These are phyloP conservation scores for Orbilia oligospora DNA, from an alignment of 2,329 filamentous ascomycete species.

Conservation along the genomic window DNA sequence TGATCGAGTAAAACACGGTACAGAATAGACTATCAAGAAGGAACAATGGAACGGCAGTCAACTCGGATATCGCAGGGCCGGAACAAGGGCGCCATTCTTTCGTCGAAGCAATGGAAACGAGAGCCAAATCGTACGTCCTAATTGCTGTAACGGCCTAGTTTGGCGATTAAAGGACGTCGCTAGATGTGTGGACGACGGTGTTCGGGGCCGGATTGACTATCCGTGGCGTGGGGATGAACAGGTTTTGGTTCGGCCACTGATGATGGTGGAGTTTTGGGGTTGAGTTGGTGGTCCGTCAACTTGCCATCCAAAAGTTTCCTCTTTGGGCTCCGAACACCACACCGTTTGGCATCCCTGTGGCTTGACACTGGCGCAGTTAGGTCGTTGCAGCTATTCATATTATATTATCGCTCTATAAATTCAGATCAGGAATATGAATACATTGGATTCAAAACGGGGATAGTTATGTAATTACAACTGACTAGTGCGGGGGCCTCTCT, in stretches of 20 bases:
- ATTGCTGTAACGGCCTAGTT: conserved; percentile 13
- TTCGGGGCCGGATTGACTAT: conserved; percentile 25
- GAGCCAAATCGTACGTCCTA: conserved; percentile 23
- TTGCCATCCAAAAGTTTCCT: conserved; percentile 45
- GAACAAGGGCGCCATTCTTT: conserved; percentile 60
- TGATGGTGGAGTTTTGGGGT: conserved; percentile 37
- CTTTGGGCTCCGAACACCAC: conserved; percentile 27
- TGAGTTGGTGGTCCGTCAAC: conserved; percentile 17
- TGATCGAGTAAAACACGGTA: conserved; percentile 18
- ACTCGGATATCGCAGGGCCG: conserved; percentile 58
- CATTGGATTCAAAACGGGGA: too few species aligned
- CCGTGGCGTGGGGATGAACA: conserved; percentile 24
- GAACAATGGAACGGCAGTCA: conserved; percentile 56
- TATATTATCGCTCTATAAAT: too few species aligned
- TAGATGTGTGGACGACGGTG: not conserved
- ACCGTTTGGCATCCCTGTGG: not conserved
- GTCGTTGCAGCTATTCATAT: too few species aligned
- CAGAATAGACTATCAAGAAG: conserved; percentile 53
- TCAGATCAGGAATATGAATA: too few species aligned
- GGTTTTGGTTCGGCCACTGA: conserved; percentile 8
- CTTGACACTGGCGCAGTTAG: too few species aligned
- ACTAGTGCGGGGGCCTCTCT: too few species aligned
- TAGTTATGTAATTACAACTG: too few species aligned
- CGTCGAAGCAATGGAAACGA: conserved; percentile 55
- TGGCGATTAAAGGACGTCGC: not conserved